Percentiles rank a stretch among this genome's conserved stretches.
phyloP scores from a whole-genome alignment of 2,329 filamentous ascomycete genomes.

The Phialocephala subalpina region DNA sequence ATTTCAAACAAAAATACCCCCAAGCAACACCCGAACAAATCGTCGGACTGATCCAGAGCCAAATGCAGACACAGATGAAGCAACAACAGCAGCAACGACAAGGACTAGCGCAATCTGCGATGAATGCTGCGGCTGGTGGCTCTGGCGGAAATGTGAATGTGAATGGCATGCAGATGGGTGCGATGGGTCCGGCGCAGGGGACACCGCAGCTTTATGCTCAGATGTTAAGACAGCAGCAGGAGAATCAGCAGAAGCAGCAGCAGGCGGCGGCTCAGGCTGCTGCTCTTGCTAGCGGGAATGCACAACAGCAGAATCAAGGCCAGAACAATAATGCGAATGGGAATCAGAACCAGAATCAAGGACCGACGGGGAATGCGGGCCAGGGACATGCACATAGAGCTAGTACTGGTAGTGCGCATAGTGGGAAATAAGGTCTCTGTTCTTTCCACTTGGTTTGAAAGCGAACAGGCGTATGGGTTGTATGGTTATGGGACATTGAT shows the following conservation, averaged over 20 bases:
- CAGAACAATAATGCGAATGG: conserved; percentile 20
- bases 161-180: conserved; percentile 31
- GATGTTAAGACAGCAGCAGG: conserved; percentile 60
- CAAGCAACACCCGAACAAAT: conserved; percentile 60
- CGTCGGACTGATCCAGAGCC: conserved; percentile 57
- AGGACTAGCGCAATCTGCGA: conserved; percentile 56
- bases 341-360: neutral
- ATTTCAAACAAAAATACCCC: conserved; percentile 39
- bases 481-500: neutral
- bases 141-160: conserved; percentile 20
- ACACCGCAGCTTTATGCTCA: conserved; percentile 57
- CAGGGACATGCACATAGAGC: conserved; percentile 37
- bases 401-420: conserved; percentile 36
- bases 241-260: conserved; percentile 54
- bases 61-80: conserved; percentile 29
- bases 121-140: conserved; percentile 57
- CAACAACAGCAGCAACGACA: conserved; percentile 47
- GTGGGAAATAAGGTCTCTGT: conserved; percentile 28
- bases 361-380: conserved; percentile 29
- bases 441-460: neutral
- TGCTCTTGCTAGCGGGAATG: conserved; percentile 15
- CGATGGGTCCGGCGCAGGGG: conserved; percentile 41
- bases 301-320: conserved; percentile 23
- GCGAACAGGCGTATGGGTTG: neutral
- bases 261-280: conserved; percentile 27